Percentiles rank a stretch among this genome's conserved stretches.
Conservation (phyloP, 768 basidiomycete species). For the Leccinum rimulosum region DNA sequence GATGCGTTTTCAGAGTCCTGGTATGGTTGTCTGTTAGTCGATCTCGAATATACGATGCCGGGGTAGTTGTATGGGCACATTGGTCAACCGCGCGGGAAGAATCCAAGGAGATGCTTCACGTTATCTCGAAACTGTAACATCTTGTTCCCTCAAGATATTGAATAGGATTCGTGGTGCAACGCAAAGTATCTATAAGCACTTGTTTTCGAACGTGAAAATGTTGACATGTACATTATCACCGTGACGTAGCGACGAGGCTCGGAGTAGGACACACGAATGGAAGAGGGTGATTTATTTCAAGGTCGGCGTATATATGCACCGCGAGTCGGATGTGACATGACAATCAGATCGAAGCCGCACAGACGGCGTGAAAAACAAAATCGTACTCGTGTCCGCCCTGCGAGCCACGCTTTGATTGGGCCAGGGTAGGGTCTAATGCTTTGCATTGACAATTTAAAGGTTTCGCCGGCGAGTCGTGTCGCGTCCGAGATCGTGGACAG, state of each 20-base stretch:
- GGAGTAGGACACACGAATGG: neutral
- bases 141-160: too few relatives aligned
- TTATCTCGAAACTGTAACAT: too few relatives aligned
- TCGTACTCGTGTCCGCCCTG: neutral
- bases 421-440: too few relatives aligned
- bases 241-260: neutral
- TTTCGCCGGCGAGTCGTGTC: too few relatives aligned
- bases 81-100: too few relatives aligned
- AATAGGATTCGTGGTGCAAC: too few relatives aligned
- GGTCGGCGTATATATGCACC: neutral
- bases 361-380: neutral
- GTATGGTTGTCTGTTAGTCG: neutral
- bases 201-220: neutral
- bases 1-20: neutral
- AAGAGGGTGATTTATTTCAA: neutral
- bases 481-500: neutral
- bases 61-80: neutral
- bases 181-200: neutral
- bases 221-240: neutral
- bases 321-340: neutral
- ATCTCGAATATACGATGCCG: neutral
- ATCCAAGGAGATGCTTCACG: too few relatives aligned
- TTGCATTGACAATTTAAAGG: too few relatives aligned
- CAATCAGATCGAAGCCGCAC: neutral
- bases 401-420: neutral